Percentiles rank a stretch among this genome's conserved stretches.
These are phyloP conservation scores for Tricholomella constricta DNA, from an alignment of 768 basidiomycete genomes.

Conservation along the genomic window DNA sequence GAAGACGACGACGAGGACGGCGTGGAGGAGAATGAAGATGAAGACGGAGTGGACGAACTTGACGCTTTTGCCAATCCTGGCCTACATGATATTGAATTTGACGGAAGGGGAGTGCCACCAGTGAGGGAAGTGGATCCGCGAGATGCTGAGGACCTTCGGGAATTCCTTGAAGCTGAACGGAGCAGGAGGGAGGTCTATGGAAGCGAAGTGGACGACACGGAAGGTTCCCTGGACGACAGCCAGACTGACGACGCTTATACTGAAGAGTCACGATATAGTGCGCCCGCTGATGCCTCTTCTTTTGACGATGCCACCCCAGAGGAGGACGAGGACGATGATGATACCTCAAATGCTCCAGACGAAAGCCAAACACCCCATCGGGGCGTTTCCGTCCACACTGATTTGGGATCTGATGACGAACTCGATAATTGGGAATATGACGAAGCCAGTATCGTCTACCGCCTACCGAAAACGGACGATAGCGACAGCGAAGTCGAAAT, in stretches of 20 bases:
- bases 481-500: constrained; percentile 36
- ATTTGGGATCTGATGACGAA: constrained; percentile 30
- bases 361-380: background rate
- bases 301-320: constrained; percentile 3
- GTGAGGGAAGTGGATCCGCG: constrained; percentile 43
- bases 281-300: background rate
- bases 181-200: constrained; percentile 51
- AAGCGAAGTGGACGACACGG: constrained; percentile 44
- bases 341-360: background rate
- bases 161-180: constrained; percentile 68
- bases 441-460: constrained; percentile 42
- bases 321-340: background rate
- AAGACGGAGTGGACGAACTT: constrained; percentile 62
- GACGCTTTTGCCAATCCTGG: constrained; percentile 47
- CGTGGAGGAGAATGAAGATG: constrained; percentile 45
- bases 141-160: constrained; percentile 63
- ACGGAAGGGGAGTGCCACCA: constrained; percentile 40
- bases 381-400: constrained; percentile 9
- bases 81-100: constrained; percentile 28
- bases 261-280: constrained; percentile 5
- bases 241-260: constrained; percentile 17
- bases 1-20: constrained; percentile 32
- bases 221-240: constrained; percentile 21
- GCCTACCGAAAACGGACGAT: constrained; percentile 20
- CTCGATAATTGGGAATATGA: constrained; percentile 42